phyloP scores from a whole-genome alignment of 805 yeast species.

The Metschnikowia arizonensis region DNA sequence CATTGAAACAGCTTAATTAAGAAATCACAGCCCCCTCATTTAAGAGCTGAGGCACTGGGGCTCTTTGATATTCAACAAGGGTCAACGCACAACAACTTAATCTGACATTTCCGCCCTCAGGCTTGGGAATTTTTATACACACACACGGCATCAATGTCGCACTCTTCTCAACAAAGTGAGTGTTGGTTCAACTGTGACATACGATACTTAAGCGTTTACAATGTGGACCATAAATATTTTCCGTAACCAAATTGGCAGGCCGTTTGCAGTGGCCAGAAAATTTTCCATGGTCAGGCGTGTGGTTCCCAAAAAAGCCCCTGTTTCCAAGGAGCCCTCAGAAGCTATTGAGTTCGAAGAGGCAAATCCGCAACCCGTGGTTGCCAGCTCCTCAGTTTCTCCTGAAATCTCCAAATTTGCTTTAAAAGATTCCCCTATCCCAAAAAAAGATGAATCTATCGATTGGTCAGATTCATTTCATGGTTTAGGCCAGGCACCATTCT shows the following conservation, averaged over 20 bases:
- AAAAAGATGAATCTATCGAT: constrained; percentile 36
- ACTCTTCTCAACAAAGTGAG: background rate
- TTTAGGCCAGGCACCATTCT: constrained; percentile 73
- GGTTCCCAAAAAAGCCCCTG: constrained; percentile 9
- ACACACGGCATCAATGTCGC: background rate
- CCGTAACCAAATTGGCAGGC: constrained; percentile 7
- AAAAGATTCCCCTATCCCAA: constrained; percentile 23
- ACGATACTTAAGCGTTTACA: no score
- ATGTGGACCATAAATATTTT: constrained; percentile 8
- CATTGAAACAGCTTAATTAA: no score
- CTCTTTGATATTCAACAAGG: no score
- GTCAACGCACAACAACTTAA: no score
- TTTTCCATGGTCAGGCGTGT: constrained; percentile 19
- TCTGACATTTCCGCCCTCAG: background rate
- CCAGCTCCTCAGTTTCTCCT: background rate
- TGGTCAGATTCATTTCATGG: constrained; percentile 92
- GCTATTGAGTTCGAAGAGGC: background rate
- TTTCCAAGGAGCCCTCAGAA: background rate
- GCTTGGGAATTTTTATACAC: background rate
- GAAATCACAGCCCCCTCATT: no score
- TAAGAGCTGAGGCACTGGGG: no score
- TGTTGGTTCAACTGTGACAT: background rate
- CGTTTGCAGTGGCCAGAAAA: constrained; percentile 14
- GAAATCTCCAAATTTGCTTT: constrained; percentile 12
- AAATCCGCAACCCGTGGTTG: background rate